phyloP scores from a whole-genome alignment of 78 protist species.

The Diacronema lutheri region DNA sequence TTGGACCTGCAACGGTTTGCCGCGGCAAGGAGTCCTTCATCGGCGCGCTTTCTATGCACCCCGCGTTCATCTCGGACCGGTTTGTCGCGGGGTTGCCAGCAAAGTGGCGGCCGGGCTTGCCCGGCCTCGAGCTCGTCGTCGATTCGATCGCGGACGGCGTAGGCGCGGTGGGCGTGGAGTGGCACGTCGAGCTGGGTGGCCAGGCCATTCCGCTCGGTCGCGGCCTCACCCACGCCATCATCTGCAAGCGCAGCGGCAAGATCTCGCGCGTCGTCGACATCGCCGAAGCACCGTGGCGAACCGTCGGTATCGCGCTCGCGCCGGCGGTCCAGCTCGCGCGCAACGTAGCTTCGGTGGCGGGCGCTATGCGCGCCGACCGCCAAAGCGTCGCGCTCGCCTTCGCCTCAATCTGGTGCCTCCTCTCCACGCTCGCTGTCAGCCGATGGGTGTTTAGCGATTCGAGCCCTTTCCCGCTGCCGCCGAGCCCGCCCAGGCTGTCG shows the following conservation, averaged over 20 bases:
- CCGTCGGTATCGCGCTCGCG: too few species aligned
- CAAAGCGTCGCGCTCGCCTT: too few species aligned
- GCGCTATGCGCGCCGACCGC: too few species aligned
- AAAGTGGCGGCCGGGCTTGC: background rate
- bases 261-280: slow-evolving; percentile 31
- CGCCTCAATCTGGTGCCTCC: too few species aligned
- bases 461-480: too few species aligned
- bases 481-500: too few species aligned
- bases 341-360: too few species aligned
- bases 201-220: slow-evolving; percentile 14
- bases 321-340: too few species aligned
- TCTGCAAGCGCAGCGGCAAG: background rate
- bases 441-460: too few species aligned
- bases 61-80: background rate
- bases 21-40: background rate
- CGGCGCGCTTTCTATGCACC: background rate
- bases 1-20: slow-evolving; percentile 23
- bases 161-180: slow-evolving; percentile 31
- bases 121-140: background rate
- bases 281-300: slow-evolving; percentile 29
- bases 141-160: background rate
- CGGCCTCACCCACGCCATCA: slow-evolving; percentile 15
- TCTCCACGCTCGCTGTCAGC: too few species aligned
- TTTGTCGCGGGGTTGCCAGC: background rate
- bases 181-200: slow-evolving; percentile 20